Evolutionary conservation across 805 yeast genomes (phyloP).

Genomic region (Komagataella pseudopastoris): DNA sequence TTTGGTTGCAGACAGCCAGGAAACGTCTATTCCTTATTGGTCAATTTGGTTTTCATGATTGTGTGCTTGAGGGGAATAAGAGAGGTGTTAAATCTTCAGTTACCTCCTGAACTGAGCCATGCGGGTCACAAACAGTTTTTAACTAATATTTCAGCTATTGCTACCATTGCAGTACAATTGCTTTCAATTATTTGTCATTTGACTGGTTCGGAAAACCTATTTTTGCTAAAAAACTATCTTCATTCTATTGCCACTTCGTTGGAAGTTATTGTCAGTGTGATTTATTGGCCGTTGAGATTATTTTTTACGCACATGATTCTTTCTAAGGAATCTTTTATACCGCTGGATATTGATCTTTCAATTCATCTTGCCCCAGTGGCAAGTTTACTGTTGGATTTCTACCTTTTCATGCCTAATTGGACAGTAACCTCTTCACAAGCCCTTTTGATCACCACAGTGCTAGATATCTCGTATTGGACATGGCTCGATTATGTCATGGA

Average conservation of each 20-base stretch:
- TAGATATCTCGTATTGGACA: constrained; percentile 39
- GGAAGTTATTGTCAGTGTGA: constrained; percentile 45
- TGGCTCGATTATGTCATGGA: constrained; percentile 35
- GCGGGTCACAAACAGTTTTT: constrained; percentile 67
- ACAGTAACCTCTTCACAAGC: constrained; percentile 21
- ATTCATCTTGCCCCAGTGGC: constrained; percentile 48
- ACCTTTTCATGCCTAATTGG: constrained; percentile 35
- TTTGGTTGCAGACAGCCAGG: constrained; percentile 1
- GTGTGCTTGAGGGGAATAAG: constrained; percentile 1
- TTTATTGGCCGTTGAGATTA: constrained; percentile 59
- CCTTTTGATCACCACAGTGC: constrained; percentile 19
- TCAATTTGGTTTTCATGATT: neutral
- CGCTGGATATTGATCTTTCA: constrained; percentile 36
- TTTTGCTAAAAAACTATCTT: constrained; percentile 22
- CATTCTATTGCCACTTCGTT: constrained; percentile 44
- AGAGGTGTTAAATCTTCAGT: constrained; percentile 8
- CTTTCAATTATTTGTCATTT: constrained; percentile 25
- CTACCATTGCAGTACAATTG: constrained; percentile 28
- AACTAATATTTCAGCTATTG: constrained; percentile 46
- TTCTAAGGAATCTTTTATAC: constrained; percentile 22
- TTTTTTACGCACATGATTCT: constrained; percentile 36
- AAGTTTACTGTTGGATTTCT: constrained; percentile 39
- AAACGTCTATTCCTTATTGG: constrained; percentile 1
- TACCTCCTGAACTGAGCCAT: constrained; percentile 34
- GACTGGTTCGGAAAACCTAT: constrained; percentile 12